phyloP scores from a whole-genome alignment of 2,329 filamentous ascomycete genomes.

The Colletotrichum lini region DNA sequence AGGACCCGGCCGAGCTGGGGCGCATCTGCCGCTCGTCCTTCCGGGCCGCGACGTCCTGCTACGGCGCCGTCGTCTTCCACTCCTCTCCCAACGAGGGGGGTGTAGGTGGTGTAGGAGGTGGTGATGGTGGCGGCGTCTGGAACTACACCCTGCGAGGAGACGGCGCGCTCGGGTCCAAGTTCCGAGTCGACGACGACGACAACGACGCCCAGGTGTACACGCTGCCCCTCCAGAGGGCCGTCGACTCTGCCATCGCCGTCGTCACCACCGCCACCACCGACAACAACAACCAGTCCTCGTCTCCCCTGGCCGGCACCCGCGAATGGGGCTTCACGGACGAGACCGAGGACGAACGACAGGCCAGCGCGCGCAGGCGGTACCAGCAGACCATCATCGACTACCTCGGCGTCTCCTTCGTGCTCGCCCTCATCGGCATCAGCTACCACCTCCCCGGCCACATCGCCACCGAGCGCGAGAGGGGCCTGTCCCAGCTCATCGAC shows the following conservation, averaged over 20 bases:
- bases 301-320: constrained; percentile 50
- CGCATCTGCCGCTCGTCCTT: constrained; percentile 70
- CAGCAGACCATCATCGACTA: constrained; percentile 76
- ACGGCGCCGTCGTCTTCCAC: constrained; percentile 79
- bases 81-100: constrained; percentile 72
- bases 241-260: constrained; percentile 74
- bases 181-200: constrained; percentile 67
- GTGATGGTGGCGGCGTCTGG: constrained; percentile 61
- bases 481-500: constrained; percentile 81
- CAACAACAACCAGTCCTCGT: background rate
- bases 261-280: constrained; percentile 48
- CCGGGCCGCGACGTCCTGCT: constrained; percentile 78
- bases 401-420: constrained; percentile 76
- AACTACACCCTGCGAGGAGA: constrained; percentile 82
- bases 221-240: constrained; percentile 77
- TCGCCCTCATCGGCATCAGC: constrained; percentile 77
- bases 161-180: constrained; percentile 65
- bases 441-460: constrained; percentile 82
- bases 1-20: constrained; percentile 49
- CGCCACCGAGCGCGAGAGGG: constrained; percentile 78
- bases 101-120: no score
- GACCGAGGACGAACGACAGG: constrained; percentile 65
- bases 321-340: constrained; percentile 52
- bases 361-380: constrained; percentile 71
- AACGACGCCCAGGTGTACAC: constrained; percentile 78